These are phyloP conservation scores for Leccinum cinnamomeum DNA, from an alignment of 1,284 basidiomycete species.

Conservation along the genomic window DNA sequence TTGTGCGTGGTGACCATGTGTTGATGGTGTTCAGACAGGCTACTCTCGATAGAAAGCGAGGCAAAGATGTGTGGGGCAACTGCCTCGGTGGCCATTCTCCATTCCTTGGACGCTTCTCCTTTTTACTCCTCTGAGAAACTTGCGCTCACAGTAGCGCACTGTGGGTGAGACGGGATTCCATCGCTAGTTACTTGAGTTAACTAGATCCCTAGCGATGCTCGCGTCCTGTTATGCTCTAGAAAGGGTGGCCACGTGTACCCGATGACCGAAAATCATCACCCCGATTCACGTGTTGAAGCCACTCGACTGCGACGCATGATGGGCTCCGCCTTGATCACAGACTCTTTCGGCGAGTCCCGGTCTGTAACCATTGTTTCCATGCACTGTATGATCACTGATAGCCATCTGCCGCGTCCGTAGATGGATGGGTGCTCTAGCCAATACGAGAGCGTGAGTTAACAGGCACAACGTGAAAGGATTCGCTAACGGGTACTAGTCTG, in stretches of 20 bases:
- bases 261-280: constrained; percentile 92
- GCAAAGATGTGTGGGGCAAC: constrained; percentile 82
- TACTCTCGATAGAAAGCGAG: constrained; percentile 56
- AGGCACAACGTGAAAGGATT: neutral
- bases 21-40: constrained; percentile 56
- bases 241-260: constrained; percentile 70
- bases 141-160: constrained; percentile 87
- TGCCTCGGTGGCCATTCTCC: constrained; percentile 85
- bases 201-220: constrained; percentile 69
- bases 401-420: constrained; percentile 36
- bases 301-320: constrained; percentile 86
- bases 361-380: constrained; percentile 33
- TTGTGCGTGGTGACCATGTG: constrained; percentile 3
- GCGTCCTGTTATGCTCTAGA: constrained; percentile 79
- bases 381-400: constrained; percentile 3
- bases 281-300: constrained; percentile 85
- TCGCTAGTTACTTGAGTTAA: constrained; percentile 4
- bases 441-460: constrained; percentile 77
- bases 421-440: constrained; percentile 96
- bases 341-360: constrained; percentile 94
- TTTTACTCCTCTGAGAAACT: constrained; percentile 76
- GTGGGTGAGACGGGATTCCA: constrained; percentile 59
- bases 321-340: constrained; percentile 86
- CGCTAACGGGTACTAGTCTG: constrained; percentile 50
- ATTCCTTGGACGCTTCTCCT: constrained; percentile 77